Conservation (phyloP, 805 yeast species). For the Alloascoidea africana region DNA sequence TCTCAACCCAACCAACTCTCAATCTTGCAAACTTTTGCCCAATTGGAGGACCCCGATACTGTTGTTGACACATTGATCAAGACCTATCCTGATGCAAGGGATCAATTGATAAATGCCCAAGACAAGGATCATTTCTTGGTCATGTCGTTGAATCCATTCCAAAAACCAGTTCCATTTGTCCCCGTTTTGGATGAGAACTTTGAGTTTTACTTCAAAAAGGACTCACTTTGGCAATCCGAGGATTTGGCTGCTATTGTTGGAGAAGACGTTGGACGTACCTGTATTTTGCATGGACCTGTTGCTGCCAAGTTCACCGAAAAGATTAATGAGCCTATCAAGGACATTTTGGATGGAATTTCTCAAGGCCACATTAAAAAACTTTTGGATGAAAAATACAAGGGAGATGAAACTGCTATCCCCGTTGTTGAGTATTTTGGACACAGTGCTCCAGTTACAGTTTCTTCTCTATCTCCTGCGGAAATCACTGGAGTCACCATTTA, state of each 20-base stretch:
- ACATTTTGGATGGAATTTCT: slow-evolving; percentile 77
- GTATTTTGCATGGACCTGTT: slow-evolving; percentile 97
- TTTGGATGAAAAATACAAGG: slow-evolving; percentile 52
- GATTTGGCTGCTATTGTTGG: slow-evolving; percentile 91
- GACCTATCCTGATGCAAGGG: slow-evolving; percentile 58
- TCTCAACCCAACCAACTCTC: slow-evolving; percentile 30
- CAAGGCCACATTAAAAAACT: slow-evolving; percentile 72
- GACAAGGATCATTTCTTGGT: slow-evolving; percentile 88
- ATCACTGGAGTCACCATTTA: slow-evolving; percentile 13
- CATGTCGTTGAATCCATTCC: slow-evolving; percentile 67
- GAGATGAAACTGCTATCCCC: slow-evolving; percentile 64
- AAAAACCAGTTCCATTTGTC: slow-evolving; percentile 96
- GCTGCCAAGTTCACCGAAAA: slow-evolving; percentile 83
- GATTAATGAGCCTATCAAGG: slow-evolving; percentile 87
- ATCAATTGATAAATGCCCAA: slow-evolving; percentile 84
- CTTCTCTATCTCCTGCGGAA: slow-evolving; percentile 7
- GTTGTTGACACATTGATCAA: slow-evolving; percentile 44
- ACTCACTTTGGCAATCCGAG: slow-evolving; percentile 98
- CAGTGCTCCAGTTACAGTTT: slow-evolving; percentile 28
- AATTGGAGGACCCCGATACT: slow-evolving; percentile 51
- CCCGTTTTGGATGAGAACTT: slow-evolving; percentile 91
- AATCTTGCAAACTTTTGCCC: slow-evolving; percentile 56
- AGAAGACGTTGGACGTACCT: slow-evolving; percentile 96
- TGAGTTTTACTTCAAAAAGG: slow-evolving; percentile 95
- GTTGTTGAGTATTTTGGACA: slow-evolving; percentile 83